Percentiles rank a stretch among this genome's conserved stretches.
Conservation (phyloP, 1,284 basidiomycete genomes). For the Rhodotorula sp. region DNA sequence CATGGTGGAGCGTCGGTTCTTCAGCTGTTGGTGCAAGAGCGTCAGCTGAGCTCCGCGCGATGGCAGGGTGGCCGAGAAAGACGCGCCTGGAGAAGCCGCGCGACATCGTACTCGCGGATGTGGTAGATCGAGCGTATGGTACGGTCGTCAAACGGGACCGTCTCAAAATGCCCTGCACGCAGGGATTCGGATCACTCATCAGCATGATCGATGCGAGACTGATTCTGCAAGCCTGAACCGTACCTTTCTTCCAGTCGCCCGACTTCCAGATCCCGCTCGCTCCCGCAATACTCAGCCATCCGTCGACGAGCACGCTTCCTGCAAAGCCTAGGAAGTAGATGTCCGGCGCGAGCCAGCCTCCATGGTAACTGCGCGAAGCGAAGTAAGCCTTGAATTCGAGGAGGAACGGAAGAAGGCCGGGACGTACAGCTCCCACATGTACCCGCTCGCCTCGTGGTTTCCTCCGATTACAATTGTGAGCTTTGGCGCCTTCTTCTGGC, state of each 20-base stretch:
- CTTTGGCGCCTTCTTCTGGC: slow-evolving; percentile 74
- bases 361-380: slow-evolving; percentile 66
- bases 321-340: slow-evolving; percentile 95
- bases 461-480: slow-evolving; percentile 95
- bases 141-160: slow-evolving; percentile 63
- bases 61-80: neutral
- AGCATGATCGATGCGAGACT: neutral
- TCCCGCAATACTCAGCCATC: slow-evolving; percentile 75
- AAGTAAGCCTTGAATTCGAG: neutral
- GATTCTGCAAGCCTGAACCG: slow-evolving; percentile 32
- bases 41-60: too few species aligned
- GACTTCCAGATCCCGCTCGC: slow-evolving; percentile 89
- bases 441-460: slow-evolving; percentile 96
- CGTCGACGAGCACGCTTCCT: slow-evolving; percentile 83
- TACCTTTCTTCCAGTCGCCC: slow-evolving; percentile 74
- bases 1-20: slow-evolving; percentile 41
- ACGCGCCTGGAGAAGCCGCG: slow-evolving; percentile 72
- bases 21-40: slow-evolving; percentile 10
- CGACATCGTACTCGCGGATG: slow-evolving; percentile 79
- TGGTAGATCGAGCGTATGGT: slow-evolving; percentile 87
- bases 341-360: slow-evolving; percentile 93
- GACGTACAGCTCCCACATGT: slow-evolving; percentile 89
- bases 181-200: neutral
- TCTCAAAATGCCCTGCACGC: slow-evolving; percentile 68
- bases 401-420: neutral